Evolutionary conservation across 2,329 filamentous ascomycete species (phyloP), one percentile per base, ranked within the genome.

Genomic region (Ascochyta rabiei): DNA sequence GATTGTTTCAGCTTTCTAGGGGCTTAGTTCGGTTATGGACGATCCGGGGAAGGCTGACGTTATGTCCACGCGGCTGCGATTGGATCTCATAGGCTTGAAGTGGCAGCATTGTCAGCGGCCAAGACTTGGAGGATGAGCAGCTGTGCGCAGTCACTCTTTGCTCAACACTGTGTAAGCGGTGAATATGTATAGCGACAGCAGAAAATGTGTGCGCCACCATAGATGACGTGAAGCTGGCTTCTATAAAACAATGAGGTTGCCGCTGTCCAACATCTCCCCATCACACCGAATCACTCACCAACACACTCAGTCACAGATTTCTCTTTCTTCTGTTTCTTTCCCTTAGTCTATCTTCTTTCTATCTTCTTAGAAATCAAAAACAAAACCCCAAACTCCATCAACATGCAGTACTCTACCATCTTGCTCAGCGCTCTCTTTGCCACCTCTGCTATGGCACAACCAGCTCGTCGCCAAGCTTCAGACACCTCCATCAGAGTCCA

Each of bases 321-420:
- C 34, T 10, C 26, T 38, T 38, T 16, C 19, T 7, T 26, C 13
- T 33, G 19, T 31, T 41, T 38, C 23, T 28, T 19, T 40, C 37
- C 46, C 31, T 23, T 16, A 24, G 39, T 28, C 16, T 16, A 19
- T 31, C 37, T 18, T 19, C 6, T 15, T 31, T 42, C 19, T 19
- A 42, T 51, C 21, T 38, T 13, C 15, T 56, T 42, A 31, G 31
- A 43, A 51, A 46, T 45, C 21, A 12, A 19, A 43, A 12, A 2
- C 19, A 45, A 55, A 47, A 8, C 12, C 2, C 16, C 40, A 35
- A 41, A 6, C 3, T 31, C 13, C 15, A 23, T 31, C 47, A 60
- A 31, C 15, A 63, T 63, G 61, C 56, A 60, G 24, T 63, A 61
- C 51, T 49, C 53, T 1, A 49, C 48, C 26, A 31, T 61, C 38